Conservation (phyloP, 2,329 filamentous ascomycete species). For the Nemania diffusa region DNA sequence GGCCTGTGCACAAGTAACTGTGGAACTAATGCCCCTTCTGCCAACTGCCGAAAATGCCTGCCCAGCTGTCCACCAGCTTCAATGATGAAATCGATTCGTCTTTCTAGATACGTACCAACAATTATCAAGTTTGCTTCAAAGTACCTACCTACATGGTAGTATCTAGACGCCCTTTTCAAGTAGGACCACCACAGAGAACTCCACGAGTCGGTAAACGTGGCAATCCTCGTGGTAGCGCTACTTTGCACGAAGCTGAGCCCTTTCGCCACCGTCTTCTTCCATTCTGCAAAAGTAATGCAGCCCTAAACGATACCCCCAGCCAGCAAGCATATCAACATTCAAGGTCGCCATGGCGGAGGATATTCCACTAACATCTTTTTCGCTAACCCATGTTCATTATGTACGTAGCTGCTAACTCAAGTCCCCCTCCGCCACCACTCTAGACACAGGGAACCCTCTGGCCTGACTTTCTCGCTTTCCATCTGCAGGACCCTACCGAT, state of each 20-base stretch:
- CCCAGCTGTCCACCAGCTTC: background rate
- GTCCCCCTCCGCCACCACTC: background rate
- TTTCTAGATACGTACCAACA: background rate
- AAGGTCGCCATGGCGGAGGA: conserved; percentile 54
- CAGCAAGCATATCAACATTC: conserved; percentile 20
- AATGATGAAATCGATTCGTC: conserved; percentile 13
- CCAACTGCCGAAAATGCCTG: background rate
- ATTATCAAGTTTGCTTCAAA: conserved; percentile 2
- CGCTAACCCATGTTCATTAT: conserved; percentile 96
- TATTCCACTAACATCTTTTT: conserved; percentile 82
- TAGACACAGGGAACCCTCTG: background rate
- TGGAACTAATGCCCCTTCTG: background rate
- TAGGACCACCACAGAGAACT: background rate
- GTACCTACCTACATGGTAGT: too few species aligned
- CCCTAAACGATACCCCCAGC: conserved; percentile 17
- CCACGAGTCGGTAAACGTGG: conserved; percentile 16
- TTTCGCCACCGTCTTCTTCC: background rate
- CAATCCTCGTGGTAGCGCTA: conserved; percentile 3
- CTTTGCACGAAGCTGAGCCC: conserved; percentile 4
- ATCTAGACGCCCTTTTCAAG: background rate
- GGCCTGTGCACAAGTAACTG: background rate
- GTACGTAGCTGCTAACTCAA: conserved; percentile 60
- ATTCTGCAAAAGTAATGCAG: conserved; percentile 32
- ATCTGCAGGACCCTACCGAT: conserved; percentile 81
- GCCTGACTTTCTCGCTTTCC: conserved; percentile 25